A percentile compares a stretch with the other conserved stretches of the same genome.
Evolutionary conservation across 305 asterid species (phyloP).

Genomic region (Fraxinus nigra): DNA sequence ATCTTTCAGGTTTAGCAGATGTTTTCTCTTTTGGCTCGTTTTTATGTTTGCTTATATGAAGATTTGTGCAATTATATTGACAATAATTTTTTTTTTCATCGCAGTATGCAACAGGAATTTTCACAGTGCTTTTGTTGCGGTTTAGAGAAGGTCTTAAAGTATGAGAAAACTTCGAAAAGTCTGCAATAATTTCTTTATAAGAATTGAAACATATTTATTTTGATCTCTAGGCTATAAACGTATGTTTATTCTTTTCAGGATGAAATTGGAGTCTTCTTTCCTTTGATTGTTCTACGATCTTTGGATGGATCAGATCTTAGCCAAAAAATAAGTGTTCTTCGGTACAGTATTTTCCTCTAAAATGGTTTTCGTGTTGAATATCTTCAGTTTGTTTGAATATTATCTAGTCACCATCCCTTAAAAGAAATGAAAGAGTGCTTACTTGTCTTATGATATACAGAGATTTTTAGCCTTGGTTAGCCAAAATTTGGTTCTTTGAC

Average conservation of each 20-base stretch:
- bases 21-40: slow-evolving; percentile 21
- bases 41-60: slow-evolving; percentile 23
- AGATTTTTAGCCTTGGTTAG: slow-evolving; percentile 5
- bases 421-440: slow-evolving; percentile 3
- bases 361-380: slow-evolving; percentile 20
- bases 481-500: background rate
- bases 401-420: slow-evolving; percentile 12
- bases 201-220: slow-evolving; percentile 20
- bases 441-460: background rate
- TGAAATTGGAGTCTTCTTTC: slow-evolving; percentile 97
- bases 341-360: slow-evolving; percentile 49
- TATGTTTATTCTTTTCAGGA: slow-evolving; percentile 49
- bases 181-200: slow-evolving; percentile 10
- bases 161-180: slow-evolving; percentile 24
- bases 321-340: slow-evolving; percentile 73
- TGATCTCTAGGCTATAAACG: slow-evolving; percentile 23
- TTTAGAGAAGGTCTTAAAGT: slow-evolving; percentile 98
- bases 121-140: slow-evolving; percentile 78
- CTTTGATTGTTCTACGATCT: slow-evolving; percentile 77
- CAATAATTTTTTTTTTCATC: slow-evolving; percentile 29
- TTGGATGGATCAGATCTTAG: slow-evolving; percentile 90
- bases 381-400: slow-evolving; percentile 18
- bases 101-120: slow-evolving; percentile 95
- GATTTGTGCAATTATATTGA: slow-evolving; percentile 23
- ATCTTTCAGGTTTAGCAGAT: slow-evolving; percentile 73